These are phyloP conservation scores for Elongisporangium anandrum DNA, from an alignment of 352 stramenopile species.

Conservation along the genomic window DNA sequence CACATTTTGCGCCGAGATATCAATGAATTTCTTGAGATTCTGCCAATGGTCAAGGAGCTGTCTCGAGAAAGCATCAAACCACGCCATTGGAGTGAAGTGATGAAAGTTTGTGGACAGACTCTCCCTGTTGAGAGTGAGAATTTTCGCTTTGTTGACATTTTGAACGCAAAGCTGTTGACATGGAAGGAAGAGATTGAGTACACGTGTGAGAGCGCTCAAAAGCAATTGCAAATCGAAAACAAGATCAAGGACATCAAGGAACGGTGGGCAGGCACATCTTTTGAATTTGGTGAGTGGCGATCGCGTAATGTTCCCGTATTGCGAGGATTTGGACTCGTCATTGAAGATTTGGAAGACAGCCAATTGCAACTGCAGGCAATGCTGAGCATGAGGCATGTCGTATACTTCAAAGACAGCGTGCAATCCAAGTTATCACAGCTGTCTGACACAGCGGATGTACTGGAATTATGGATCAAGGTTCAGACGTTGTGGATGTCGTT, in stretches of 20 bases:
- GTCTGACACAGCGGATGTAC: constrained; percentile 84
- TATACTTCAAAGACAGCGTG: constrained; percentile 85
- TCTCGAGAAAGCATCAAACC: constrained; percentile 82
- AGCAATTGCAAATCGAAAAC: constrained; percentile 87
- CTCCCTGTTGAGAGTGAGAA: constrained; percentile 68
- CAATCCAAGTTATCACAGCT: constrained; percentile 77
- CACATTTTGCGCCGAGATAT: constrained; percentile 73
- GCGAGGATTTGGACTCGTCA: constrained; percentile 73
- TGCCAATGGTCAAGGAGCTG: constrained; percentile 82
- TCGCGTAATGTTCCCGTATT: constrained; percentile 63
- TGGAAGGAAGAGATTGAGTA: constrained; percentile 84
- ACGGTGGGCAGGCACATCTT: constrained; percentile 62
- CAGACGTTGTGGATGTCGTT: constrained; percentile 89
- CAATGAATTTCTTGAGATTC: constrained; percentile 76
- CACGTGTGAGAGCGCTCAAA: constrained; percentile 88
- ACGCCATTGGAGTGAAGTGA: constrained; percentile 85
- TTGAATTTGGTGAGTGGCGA: constrained; percentile 89
- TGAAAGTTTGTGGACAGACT: constrained; percentile 36
- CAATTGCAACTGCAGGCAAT: constrained; percentile 88
- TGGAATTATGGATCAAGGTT: constrained; percentile 90
- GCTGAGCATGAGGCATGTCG: constrained; percentile 85
- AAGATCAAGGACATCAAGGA: constrained; percentile 88
- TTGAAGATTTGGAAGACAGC: constrained; percentile 88
- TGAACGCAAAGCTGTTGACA: constrained; percentile 70
- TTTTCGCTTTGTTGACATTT: constrained; percentile 76